Percentiles rank a stretch among this genome's conserved stretches.
Conservation (phyloP, 768 basidiomycete genomes). For the Phylloporus scabripes region DNA sequence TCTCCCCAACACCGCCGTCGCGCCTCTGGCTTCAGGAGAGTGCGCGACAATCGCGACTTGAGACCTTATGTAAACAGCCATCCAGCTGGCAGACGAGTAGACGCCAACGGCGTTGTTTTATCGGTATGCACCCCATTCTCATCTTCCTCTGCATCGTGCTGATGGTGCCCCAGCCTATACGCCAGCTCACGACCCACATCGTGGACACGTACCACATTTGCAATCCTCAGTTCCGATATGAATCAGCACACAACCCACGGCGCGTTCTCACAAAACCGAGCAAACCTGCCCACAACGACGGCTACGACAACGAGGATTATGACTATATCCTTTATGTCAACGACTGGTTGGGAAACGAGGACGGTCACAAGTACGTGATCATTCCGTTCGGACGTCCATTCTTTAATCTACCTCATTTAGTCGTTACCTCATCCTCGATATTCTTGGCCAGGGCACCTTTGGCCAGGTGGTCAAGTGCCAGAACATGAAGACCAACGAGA, state of each 20-base stretch:
- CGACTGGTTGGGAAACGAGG: slow-evolving; percentile 92
- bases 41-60: slow-evolving; percentile 72
- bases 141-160: slow-evolving; percentile 7
- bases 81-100: slow-evolving; percentile 67
- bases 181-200: slow-evolving; percentile 78
- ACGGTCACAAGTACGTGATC: slow-evolving; percentile 81
- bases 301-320: slow-evolving; percentile 97
- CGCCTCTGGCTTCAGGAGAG: slow-evolving; percentile 70
- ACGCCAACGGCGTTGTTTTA: slow-evolving; percentile 67
- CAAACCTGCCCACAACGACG: slow-evolving; percentile 93
- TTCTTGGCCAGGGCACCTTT: slow-evolving; percentile 97
- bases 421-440: slow-evolving; percentile 90
- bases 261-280: slow-evolving; percentile 97
- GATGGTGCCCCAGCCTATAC: slow-evolving; percentile 40
- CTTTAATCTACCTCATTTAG: slow-evolving; percentile 36
- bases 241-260: slow-evolving; percentile 89
- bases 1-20: slow-evolving; percentile 54
- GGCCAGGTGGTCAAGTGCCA: slow-evolving; percentile 99
- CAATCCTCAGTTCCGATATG: slow-evolving; percentile 93
- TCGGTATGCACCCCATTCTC: slow-evolving; percentile 53
- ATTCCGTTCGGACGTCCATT: slow-evolving; percentile 4
- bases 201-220: slow-evolving; percentile 90
- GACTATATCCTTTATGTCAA: slow-evolving; percentile 99
- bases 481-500: slow-evolving; percentile 98
- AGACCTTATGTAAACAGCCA: slow-evolving; percentile 65